Percentiles rank a stretch among this genome's conserved stretches.
These are phyloP conservation scores for Tylopilus sp. DNA, from an alignment of 1,284 basidiomycete species.

Conservation along the genomic window DNA sequence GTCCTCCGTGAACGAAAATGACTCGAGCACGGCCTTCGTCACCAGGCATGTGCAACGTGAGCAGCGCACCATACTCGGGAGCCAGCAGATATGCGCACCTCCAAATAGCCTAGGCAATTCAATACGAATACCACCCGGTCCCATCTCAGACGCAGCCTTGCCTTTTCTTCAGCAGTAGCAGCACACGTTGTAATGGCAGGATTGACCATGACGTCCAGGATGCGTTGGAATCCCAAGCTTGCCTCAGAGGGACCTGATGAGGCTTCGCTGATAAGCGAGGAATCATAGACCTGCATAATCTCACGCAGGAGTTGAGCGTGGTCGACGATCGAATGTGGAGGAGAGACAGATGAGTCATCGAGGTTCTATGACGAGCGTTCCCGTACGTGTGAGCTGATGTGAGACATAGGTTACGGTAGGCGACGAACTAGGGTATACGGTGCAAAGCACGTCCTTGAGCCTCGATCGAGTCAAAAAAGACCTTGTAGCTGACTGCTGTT, in stretches of 20 bases:
- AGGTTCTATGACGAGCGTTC: conserved; percentile 50
- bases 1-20: conserved; percentile 66
- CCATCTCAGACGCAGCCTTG: conserved; percentile 54
- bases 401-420: neutral
- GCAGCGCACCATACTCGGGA: neutral
- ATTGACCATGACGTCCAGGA: conserved; percentile 78
- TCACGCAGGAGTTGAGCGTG: conserved; percentile 80
- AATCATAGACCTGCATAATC: conserved; percentile 83
- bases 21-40: conserved; percentile 69
- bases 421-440: conserved; percentile 64
- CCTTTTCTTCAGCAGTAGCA: conserved; percentile 64
- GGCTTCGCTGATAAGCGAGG: conserved; percentile 63
- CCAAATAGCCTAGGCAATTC: conserved; percentile 78
- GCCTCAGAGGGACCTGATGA: conserved; percentile 24
- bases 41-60: neutral
- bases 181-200: conserved; percentile 77
- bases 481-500: conserved; percentile 71
- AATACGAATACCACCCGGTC: conserved; percentile 77
- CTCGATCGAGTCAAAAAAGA: conserved; percentile 83
- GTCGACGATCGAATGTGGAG: conserved; percentile 75
- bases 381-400: neutral
- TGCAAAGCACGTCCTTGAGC: conserved; percentile 73
- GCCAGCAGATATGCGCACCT: conserved; percentile 41
- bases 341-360: conserved; percentile 71
- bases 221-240: conserved; percentile 44